Percentiles rank a stretch among this genome's conserved stretches.
Conservation (phyloP, 192 early-diverging fungal genomes). For the Gonapodya prolifera region DNA sequence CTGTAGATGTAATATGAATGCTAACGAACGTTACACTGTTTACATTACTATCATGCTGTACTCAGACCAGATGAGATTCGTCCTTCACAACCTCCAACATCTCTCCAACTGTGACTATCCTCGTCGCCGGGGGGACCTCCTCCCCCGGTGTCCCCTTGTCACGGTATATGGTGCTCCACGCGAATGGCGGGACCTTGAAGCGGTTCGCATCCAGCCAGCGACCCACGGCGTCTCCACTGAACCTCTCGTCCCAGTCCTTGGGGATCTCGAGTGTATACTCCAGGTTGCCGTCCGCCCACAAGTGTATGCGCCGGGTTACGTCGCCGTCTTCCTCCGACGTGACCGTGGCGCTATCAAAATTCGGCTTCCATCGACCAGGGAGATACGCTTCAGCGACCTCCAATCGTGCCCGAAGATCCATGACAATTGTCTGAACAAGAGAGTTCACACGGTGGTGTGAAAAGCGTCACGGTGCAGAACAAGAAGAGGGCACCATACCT, state of each 20-base stretch:
- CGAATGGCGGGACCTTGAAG: neutral
- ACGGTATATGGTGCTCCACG: neutral
- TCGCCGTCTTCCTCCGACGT: neutral
- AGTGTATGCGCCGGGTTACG: neutral
- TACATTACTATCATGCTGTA: too few species aligned
- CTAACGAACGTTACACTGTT: too few species aligned
- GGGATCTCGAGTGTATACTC: neutral
- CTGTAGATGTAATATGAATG: too few species aligned
- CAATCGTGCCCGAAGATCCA: neutral
- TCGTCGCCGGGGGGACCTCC: too few species aligned
- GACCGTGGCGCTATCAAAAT: neutral
- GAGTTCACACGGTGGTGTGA: neutral
- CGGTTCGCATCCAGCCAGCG: neutral
- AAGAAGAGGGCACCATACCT: too few species aligned
- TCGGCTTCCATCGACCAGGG: neutral
- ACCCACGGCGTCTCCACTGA: neutral
- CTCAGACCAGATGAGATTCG: too few species aligned
- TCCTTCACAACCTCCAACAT: neutral
- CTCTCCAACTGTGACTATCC: too few species aligned
- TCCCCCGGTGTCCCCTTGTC: too few species aligned
- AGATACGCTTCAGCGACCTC: neutral
- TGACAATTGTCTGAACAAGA: neutral
- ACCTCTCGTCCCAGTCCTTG: neutral
- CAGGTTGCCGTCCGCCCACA: neutral
- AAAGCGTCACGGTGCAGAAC: neutral